Percentiles rank a stretch among this genome's conserved stretches.
These are phyloP conservation scores for Sporothrix phasma DNA, from an alignment of 2,329 filamentous ascomycete genomes.

Conservation along the genomic window DNA sequence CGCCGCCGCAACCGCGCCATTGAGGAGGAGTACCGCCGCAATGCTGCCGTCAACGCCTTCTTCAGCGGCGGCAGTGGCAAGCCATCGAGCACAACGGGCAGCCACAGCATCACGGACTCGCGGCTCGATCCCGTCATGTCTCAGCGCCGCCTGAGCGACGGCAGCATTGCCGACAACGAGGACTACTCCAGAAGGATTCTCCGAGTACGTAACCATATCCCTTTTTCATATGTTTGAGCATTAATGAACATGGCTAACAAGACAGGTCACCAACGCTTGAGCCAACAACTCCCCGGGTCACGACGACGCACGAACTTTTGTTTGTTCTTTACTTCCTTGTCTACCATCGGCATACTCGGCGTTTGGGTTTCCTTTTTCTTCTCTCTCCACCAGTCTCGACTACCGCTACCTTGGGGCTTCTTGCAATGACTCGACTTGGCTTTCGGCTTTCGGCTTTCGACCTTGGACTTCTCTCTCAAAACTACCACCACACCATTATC, in stretches of 20 bases:
- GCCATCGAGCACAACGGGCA: conserved; percentile 52
- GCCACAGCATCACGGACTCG: conserved; percentile 66
- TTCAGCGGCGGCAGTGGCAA: conserved; percentile 50
- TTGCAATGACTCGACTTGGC: neutral
- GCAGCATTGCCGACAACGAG: conserved; percentile 93
- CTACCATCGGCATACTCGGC: conserved; percentile 30
- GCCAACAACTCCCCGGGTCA: conserved; percentile 18
- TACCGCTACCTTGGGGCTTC: neutral
- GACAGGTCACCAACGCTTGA: conserved; percentile 51
- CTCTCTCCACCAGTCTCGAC: neutral
- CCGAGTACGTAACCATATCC: conserved; percentile 52
- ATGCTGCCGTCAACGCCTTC: conserved; percentile 69
- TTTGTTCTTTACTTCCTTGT: conserved; percentile 28
- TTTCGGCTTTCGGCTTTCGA: too few relatives aligned
- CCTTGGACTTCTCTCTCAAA: neutral
- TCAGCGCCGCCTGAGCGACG: conserved; percentile 77
- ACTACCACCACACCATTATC: neutral
- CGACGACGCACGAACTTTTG: conserved; percentile 31
- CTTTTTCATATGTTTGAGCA: neutral
- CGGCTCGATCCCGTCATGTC: conserved; percentile 81
- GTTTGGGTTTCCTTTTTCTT: conserved; percentile 24
- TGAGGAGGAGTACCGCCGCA: conserved; percentile 75
- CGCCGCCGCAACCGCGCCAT: conserved; percentile 66
- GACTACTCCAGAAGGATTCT: conserved; percentile 95
- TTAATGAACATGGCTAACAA: neutral